Evolutionary conservation across 441 rosid species (phyloP), one percentile per base, ranked within the genome.

Genomic region (Corymbia calophylla): DNA sequence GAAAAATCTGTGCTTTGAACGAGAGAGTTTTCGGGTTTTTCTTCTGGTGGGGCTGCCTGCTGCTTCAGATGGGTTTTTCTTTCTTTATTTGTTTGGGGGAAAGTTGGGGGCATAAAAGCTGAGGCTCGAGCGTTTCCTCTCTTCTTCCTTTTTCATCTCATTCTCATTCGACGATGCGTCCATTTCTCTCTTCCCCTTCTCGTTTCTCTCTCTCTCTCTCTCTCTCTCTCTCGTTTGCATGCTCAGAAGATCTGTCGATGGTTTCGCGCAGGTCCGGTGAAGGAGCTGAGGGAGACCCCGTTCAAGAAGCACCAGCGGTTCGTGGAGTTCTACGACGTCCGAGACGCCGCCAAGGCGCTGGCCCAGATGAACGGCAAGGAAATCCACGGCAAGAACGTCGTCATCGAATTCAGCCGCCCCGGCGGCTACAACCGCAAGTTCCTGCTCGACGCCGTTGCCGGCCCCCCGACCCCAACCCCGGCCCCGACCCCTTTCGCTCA

Each of bases 231-330:
- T 39, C 44, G 44, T 39, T 86, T 86, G 88, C 66, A 31, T 86
- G 88, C 49, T 86, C 31, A 21, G 14, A 25, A n/a, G 11, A 6
- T 5, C 8, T 92, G 44, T 3, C 16, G 21, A 55, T 44, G 66
- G 15, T 82, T 29, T 17, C 73, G 31, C 19, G 29, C 88, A 97
- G 99, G 99, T 88, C 88, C 93, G n/a, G 94, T 97, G 60, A 97
- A 94, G 92, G 99, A 97, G 91, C 90, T 97, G 87, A 92, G 99
- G 89, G 99, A 96, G 93, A 97, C 99, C 2, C 99, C 99, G 32
- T 92, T 91, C 90, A 97, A 97, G 96, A 97, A 94, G 90, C 95
- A 96, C 87, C 99, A 97, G 77, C 94, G 95, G 89, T 97, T 97
- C 87, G 89, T 97, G 19, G 99, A 97, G 89, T 53, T 86, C 85